Evolutionary conservation across 108 stramenopile genomes (phyloP).

Genomic region (Stephanodiscus minutulus): DNA sequence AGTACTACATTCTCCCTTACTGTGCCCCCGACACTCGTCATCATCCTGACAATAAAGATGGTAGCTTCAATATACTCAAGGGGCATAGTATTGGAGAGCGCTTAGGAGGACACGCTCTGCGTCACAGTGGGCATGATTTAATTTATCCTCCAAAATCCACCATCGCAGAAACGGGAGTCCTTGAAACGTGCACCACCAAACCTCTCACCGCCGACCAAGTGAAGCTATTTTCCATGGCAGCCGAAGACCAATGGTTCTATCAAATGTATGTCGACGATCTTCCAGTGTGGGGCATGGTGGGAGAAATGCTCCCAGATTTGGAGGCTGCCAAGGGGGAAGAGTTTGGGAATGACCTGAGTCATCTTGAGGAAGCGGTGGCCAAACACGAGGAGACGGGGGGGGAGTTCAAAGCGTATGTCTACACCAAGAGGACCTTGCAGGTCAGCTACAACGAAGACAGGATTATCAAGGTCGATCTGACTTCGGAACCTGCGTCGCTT

Average conservation of each 20-base stretch:
- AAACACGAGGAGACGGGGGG: conserved; percentile 49
- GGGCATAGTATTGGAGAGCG: conserved; percentile 76
- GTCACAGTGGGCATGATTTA: conserved; percentile 87
- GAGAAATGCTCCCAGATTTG: conserved; percentile 78
- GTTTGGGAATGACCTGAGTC: conserved; percentile 60
- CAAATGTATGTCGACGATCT: conserved; percentile 98
- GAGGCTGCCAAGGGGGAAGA: conserved; percentile 49
- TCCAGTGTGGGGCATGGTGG: conserved; percentile 98
- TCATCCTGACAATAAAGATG: conserved; percentile 62
- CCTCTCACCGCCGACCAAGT: conserved; percentile 59
- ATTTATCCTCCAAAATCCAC: conserved; percentile 56
- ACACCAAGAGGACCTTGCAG: conserved; percentile 83
- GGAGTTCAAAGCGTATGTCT: conserved; percentile 74
- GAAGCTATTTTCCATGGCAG: conserved; percentile 66
- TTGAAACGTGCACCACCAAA: conserved; percentile 79
- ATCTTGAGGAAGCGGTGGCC: conserved; percentile 70
- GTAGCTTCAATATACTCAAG: conserved; percentile 86
- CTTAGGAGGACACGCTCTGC: conserved; percentile 79
- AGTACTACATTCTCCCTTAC: conserved; percentile 96
- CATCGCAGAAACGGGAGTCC: conserved; percentile 41
- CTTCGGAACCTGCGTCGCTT: conserved; percentile 80
- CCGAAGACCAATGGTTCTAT: conserved; percentile 94
- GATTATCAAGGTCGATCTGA: conserved; percentile 94
- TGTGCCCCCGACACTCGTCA: conserved; percentile 92
- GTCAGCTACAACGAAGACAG: conserved; percentile 93